Conservation (phyloP, 345 rosid species). For the Arabidopsis thaliana region DNA sequence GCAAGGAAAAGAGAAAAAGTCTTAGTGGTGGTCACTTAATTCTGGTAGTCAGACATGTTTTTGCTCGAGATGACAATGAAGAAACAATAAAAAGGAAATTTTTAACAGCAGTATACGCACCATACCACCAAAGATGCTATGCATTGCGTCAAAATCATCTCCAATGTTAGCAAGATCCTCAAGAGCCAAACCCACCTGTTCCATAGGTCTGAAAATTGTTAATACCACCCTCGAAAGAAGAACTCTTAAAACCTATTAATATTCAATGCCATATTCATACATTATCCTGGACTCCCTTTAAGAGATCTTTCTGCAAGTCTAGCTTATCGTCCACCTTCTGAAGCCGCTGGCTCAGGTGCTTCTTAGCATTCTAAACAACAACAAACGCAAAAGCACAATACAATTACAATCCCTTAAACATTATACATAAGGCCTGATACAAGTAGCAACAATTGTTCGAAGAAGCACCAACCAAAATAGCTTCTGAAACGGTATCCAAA, state of each 20-base stretch:
- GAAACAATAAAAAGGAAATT: neutral
- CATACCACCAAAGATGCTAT: slow-evolving; percentile 63
- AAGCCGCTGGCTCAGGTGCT: slow-evolving; percentile 80
- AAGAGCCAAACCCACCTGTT: slow-evolving; percentile 72
- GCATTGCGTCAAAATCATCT: slow-evolving; percentile 66
- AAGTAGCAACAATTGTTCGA: slow-evolving; percentile 30
- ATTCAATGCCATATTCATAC: slow-evolving; percentile 47
- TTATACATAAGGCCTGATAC: slow-evolving; percentile 7
- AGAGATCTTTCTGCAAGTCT: slow-evolving; percentile 77
- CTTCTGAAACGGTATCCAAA: slow-evolving; percentile 78
- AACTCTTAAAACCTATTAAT: neutral
- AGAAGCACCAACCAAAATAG: slow-evolving; percentile 67
- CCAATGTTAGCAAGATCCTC: slow-evolving; percentile 66
- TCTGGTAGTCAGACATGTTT: slow-evolving; percentile 11
- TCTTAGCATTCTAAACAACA: slow-evolving; percentile 73
- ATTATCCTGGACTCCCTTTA: slow-evolving; percentile 65
- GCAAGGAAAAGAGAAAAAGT: slow-evolving; percentile 9
- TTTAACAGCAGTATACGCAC: slow-evolving; percentile 50
- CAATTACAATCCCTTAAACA: slow-evolving; percentile 16
- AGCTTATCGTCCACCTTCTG: slow-evolving; percentile 77
- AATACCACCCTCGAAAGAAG: slow-evolving; percentile 6
- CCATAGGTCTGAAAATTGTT: slow-evolving; percentile 18
- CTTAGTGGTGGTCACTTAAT: neutral
- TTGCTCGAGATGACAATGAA: neutral
- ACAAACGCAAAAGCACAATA: slow-evolving; percentile 19